These are phyloP conservation scores for Dianthus caryophyllus DNA, from an alignment of 148 eudicot species.

Conservation along the genomic window DNA sequence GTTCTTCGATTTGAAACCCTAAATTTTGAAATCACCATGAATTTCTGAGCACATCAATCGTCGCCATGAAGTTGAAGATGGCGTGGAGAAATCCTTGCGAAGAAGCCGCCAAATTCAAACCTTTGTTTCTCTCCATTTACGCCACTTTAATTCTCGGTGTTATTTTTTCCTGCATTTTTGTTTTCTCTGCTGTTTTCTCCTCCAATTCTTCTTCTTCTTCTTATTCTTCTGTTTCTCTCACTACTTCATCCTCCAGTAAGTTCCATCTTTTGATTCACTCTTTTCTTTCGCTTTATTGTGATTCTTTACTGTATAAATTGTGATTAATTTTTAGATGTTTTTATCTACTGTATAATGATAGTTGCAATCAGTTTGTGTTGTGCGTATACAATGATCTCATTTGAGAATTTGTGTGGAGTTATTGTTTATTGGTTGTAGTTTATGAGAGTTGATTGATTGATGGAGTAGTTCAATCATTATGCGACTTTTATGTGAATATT, in stretches of 20 bases:
- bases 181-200: constrained; percentile 72
- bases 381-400: too few relatives aligned
- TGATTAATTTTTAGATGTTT: too few relatives aligned
- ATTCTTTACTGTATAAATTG: too few relatives aligned
- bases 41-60: not conserved
- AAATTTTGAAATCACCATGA: constrained; percentile 6
- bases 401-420: too few relatives aligned
- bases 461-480: too few relatives aligned
- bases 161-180: constrained; percentile 57
- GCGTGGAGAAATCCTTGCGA: constrained; percentile 43
- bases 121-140: constrained; percentile 69
- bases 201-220: constrained; percentile 24
- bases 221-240: constrained; percentile 27
- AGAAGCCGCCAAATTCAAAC: constrained; percentile 62
- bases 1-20: constrained; percentile 2
- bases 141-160: constrained; percentile 61
- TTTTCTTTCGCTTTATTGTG: too few relatives aligned
- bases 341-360: too few relatives aligned
- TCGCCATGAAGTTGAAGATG: constrained; percentile 23
- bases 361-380: too few relatives aligned
- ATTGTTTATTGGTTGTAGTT: too few relatives aligned
- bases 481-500: too few relatives aligned
- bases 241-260: constrained; percentile 24
- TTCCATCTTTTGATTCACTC: too few relatives aligned
- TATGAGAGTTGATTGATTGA: too few relatives aligned